Base-by-base conservation (phyloP, 371 early-diverging fungal genomes). In the Mucor lusitanicus region DNA sequence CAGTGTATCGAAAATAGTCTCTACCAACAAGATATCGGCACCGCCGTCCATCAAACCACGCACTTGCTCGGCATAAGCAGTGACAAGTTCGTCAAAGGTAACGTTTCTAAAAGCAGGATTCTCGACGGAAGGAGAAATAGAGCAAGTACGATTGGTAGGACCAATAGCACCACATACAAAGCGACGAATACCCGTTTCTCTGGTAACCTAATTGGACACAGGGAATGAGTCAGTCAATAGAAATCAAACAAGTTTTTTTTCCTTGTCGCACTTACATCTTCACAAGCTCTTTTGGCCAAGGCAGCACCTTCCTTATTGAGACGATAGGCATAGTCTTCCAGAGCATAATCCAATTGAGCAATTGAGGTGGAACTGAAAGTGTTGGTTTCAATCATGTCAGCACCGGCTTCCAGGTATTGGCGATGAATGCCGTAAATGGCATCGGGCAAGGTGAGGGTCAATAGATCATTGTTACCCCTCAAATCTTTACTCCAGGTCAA, bases 81-180 rank as follows among this genome's bases (percentile, higher is more conserved):
- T 79, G 15, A 94, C 95, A 57, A 96, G 85, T 76, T 94, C 93
- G 74, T 96, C 96, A 82, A 97, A 97, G 1, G 95, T 96, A 42
- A 95, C 90, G 69, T 96, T 95, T 75, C 97, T 90, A 79, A 84
- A 93, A 55, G 96, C 92, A 0, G 97, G 97, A 74, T 97, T 95
- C 74, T 95, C 96, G 15, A 96, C 96, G 6, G 95, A 95, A 4
- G 97, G 97, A 6, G 96, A 96, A 70, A 97, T 97, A n/a, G 96
- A 96, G 58, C 89, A 86, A 0, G 97, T 97, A 60, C 96, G 88
- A 84, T 97, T 97, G 19, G 97, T 97, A 12, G 97, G 97, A 64
- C 97, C 97, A 39, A 97, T 88, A 19, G 96, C 94, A 63, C 97
- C 97, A 67, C 91, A 90, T 21, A 92, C 94, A 70, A 92, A 91